Evolutionary conservation across 139 green algal genomes (phyloP).

Genomic region (Gonium pectorale): DNA sequence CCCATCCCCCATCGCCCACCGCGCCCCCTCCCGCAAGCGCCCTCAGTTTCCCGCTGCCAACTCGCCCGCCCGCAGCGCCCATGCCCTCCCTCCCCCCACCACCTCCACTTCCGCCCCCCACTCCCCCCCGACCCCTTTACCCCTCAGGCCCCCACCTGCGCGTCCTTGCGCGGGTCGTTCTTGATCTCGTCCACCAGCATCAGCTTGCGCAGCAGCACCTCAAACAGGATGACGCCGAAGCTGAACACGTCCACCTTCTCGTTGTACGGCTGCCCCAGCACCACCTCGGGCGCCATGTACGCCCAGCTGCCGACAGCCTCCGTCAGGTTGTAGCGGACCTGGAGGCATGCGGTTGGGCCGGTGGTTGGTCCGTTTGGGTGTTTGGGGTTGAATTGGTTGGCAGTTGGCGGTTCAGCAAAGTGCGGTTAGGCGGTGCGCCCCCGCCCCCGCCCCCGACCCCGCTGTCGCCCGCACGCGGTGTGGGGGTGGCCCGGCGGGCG

Average conservation of each 20-base stretch:
- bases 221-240: conserved; percentile 56
- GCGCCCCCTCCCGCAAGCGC: not conserved
- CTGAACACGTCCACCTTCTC: conserved; percentile 59
- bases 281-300: conserved; percentile 64
- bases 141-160: conserved; percentile 34
- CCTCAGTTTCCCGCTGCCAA: too few relatives aligned
- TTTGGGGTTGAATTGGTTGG: too few relatives aligned
- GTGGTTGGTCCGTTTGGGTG: too few relatives aligned
- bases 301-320: conserved; percentile 61
- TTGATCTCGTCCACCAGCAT: conserved; percentile 70
- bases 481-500: too few relatives aligned
- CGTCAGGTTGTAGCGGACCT: conserved; percentile 69
- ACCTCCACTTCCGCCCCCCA: not conserved
- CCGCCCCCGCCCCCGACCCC: too few relatives aligned
- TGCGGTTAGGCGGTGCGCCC: too few relatives aligned
- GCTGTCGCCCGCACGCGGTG: too few relatives aligned
- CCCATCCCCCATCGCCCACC: not conserved
- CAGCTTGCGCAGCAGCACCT: conserved; percentile 63
- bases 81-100: not conserved
- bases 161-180: conserved; percentile 65
- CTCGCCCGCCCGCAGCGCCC: too few relatives aligned
- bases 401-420: too few relatives aligned
- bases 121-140: not conserved
- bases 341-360: too few relatives aligned
- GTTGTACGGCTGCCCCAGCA: conserved; percentile 64